Conservation (phyloP, 2,329 filamentous ascomycete species). For the Cercospora canescens region DNA sequence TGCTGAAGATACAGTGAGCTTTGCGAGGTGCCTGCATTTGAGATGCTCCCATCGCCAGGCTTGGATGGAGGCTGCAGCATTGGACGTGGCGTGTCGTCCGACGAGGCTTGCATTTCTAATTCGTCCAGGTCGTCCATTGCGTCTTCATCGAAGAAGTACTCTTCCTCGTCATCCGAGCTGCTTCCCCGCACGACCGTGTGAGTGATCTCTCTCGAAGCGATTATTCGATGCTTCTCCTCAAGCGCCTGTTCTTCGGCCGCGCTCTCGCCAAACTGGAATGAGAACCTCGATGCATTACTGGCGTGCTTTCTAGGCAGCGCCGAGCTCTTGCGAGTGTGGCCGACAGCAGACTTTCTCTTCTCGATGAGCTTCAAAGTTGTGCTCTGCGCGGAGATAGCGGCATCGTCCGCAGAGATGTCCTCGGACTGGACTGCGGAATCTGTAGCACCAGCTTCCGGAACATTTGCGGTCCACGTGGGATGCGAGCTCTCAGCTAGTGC, state of each 20-base stretch:
- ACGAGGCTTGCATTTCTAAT: conserved; percentile 40
- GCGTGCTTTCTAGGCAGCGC: conserved; percentile 44
- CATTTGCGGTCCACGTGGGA: background rate
- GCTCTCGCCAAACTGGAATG: conserved; percentile 75
- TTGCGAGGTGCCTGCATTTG: conserved; percentile 13
- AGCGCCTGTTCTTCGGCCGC: conserved; percentile 65
- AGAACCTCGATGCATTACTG: conserved; percentile 77
- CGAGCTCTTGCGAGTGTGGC: conserved; percentile 27
- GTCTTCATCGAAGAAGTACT: conserved; percentile 41
- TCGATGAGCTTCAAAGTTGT: conserved; percentile 30
- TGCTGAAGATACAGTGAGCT: conserved; percentile 24
- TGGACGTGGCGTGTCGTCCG: conserved; percentile 6
- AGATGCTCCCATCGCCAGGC: conserved; percentile 7
- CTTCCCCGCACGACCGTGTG: conserved; percentile 8
- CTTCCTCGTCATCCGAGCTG: conserved; percentile 34
- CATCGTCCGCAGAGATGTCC: background rate
- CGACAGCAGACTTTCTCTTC: conserved; percentile 32
- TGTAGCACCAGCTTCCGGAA: background rate
- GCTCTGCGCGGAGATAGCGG: conserved; percentile 14
- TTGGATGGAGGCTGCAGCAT: conserved; percentile 5
- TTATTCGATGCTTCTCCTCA: conserved; percentile 64
- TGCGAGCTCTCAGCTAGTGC: background rate
- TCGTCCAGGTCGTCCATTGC: conserved; percentile 49
- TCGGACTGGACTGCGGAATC: background rate
- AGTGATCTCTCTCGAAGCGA: conserved; percentile 19